phyloP scores from a whole-genome alignment of 208 protist species.

The Trypanosoma rangeli region DNA sequence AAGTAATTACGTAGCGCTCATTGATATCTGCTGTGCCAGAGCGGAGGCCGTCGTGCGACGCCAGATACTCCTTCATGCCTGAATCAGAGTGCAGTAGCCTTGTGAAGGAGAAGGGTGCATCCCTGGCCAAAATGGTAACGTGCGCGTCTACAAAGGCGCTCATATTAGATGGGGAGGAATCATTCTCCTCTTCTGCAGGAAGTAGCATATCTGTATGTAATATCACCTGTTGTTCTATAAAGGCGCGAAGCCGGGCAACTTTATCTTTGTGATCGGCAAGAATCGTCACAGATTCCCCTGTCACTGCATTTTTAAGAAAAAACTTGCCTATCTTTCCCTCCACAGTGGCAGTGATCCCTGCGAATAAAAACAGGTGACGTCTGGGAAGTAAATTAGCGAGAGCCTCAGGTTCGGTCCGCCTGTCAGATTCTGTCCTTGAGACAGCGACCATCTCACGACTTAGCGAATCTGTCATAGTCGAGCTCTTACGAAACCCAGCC shows the following conservation, averaged over 20 bases:
- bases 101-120: constrained; percentile 80
- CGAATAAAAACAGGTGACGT: constrained; percentile 87
- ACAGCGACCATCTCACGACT: constrained; percentile 61
- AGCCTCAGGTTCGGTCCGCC: constrained; percentile 55
- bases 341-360: constrained; percentile 42
- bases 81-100: constrained; percentile 48
- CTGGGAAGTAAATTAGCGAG: constrained; percentile 85
- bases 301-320: constrained; percentile 89
- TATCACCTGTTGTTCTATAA: constrained; percentile 66
- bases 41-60: constrained; percentile 44
- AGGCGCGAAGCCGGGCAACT: constrained; percentile 52
- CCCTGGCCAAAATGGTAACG: constrained; percentile 83
- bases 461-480: constrained; percentile 74
- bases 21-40: constrained; percentile 29
- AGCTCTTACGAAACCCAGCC: constrained; percentile 86
- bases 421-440: constrained; percentile 52
- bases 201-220: constrained; percentile 79
- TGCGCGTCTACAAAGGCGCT: constrained; percentile 72
- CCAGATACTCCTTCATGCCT: constrained; percentile 48
- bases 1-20: constrained; percentile 70
- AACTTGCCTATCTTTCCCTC: constrained; percentile 61
- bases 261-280: constrained; percentile 37
- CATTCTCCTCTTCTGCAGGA: constrained; percentile 62
- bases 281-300: constrained; percentile 81
- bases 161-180: constrained; percentile 26